Evolutionary conservation across 1,139 yeast genomes (phyloP), one percentile per base, ranked within the genome.

Genomic region (Spathaspora jeffriesii): DNA sequence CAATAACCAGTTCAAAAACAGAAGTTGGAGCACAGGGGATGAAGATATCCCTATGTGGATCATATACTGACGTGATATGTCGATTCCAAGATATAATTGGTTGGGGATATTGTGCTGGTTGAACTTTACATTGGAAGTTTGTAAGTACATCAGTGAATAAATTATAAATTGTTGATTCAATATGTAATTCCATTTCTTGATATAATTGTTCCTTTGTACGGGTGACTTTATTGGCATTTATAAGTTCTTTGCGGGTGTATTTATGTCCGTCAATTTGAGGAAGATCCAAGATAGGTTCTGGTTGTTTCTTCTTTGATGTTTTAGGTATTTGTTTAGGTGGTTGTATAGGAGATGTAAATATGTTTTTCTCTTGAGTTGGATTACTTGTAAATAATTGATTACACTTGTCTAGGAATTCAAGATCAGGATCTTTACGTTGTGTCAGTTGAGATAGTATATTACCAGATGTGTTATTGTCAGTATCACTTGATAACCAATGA

Each of bases 191-290:
- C 76, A 85, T 81, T 52, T 80, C 82, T 3, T 65, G 56, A 34
- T 80, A 59, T 8, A 83, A 62, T 38, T 80, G 84, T 5, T 73
- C 81, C 54, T 79, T 81, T 34, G 73, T 66, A 40, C 81, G 63
- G 2, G 65, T 70, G 0, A 67, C 70, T 53, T 70, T 76, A 58
- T 85, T 85, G 1, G 73, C 84, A 31, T 73, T 76, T 37, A 72
- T 76, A 42, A 82, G 66, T 27, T 70, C 65, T 44, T 68, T 69
- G 9, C 60, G 46, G 3, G 68, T 51, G 39, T 58, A 64, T 21
- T 49, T 42, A 32, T 43, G 49, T 8, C 46, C 49, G 45, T 45
- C 45, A 20, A 47, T 43, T 32, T 42, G 42, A 10, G 54, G 54
- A 13, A 18, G 40, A 10, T 30, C 22, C 4, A 23, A 3, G 9